Evolutionary conservation across 441 rosid genomes (phyloP).

Genomic region (Capsella rubella): DNA sequence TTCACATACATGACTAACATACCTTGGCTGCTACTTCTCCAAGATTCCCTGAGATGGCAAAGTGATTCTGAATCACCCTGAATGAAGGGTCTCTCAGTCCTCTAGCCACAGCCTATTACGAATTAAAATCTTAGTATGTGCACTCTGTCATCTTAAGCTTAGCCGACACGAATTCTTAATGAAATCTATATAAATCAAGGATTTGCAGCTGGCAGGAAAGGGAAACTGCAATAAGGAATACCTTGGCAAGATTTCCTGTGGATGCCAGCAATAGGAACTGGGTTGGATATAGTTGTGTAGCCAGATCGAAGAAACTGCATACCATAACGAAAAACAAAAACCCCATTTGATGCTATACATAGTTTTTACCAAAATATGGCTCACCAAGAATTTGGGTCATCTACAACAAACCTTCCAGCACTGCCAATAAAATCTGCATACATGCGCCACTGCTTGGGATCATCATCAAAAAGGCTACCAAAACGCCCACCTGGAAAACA

Average conservation of each 20-base stretch:
- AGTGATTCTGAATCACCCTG: conserved; percentile 93
- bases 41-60: conserved; percentile 84
- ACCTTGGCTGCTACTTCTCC: conserved; percentile 99
- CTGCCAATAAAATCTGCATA: conserved; percentile 99
- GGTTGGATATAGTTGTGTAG: conserved; percentile 88
- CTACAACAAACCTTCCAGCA: conserved; percentile 76
- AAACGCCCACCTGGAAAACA: conserved; percentile 85
- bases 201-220: neutral
- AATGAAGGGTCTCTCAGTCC: conserved; percentile 97
- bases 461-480: conserved; percentile 91
- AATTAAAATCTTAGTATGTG: conserved; percentile 18
- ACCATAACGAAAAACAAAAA: conserved; percentile 32
- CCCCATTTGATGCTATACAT: neutral
- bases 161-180: neutral
- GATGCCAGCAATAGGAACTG: conserved; percentile 93
- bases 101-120: conserved; percentile 87
- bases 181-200: conserved; percentile 19
- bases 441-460: conserved; percentile 99
- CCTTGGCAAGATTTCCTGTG: conserved; percentile 95
- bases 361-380: conserved; percentile 25
- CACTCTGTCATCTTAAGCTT: conserved; percentile 13
- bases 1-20: conserved; percentile 29
- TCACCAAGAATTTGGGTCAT: conserved; percentile 27
- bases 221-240: conserved; percentile 42
- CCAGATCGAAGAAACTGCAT: conserved; percentile 89